phyloP scores from a whole-genome alignment of 1,284 basidiomycete species.

The Melampsora americana region DNA sequence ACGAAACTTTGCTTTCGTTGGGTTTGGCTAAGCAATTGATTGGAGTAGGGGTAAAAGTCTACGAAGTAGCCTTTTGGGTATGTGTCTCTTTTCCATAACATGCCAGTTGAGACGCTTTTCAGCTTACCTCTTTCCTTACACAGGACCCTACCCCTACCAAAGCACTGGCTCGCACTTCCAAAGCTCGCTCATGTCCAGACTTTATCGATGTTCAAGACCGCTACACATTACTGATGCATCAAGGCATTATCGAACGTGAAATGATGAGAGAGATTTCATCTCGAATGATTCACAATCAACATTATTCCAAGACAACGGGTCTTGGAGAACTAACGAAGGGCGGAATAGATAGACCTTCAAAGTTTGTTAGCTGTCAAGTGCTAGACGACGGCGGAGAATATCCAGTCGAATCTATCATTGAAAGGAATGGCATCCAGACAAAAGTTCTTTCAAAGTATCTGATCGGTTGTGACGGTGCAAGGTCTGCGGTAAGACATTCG shows the following conservation, averaged over 20 bases:
- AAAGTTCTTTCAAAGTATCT: slow-evolving; percentile 55
- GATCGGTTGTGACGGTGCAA: slow-evolving; percentile 55
- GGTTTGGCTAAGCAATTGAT: slow-evolving; percentile 51
- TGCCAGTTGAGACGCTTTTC: neutral
- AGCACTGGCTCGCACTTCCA: slow-evolving; percentile 53
- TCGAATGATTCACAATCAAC: slow-evolving; percentile 34
- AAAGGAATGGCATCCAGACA: slow-evolving; percentile 45
- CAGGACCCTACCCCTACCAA: slow-evolving; percentile 50
- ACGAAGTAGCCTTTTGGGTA: slow-evolving; percentile 57
- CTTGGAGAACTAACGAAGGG: neutral
- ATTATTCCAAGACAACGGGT: neutral
- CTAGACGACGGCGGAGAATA: slow-evolving; percentile 48
- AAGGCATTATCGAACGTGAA: slow-evolving; percentile 56
- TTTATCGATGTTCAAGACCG: slow-evolving; percentile 56
- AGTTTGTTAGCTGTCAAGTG: slow-evolving; percentile 45
- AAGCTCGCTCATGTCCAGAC: slow-evolving; percentile 56
- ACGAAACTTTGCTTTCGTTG: slow-evolving; percentile 34
- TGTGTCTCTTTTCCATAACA: slow-evolving; percentile 18
- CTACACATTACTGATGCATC: slow-evolving; percentile 56
- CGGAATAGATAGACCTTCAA: slow-evolving; percentile 43
- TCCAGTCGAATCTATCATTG: slow-evolving; percentile 48
- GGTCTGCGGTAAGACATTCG: slow-evolving; percentile 52
- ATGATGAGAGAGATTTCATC: slow-evolving; percentile 55
- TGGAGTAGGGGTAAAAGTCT: slow-evolving; percentile 52
- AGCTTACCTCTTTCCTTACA: neutral